Percentiles rank a stretch among this genome's conserved stretches.
phyloP scores from a whole-genome alignment of 2,329 filamentous ascomycete genomes.

The Arthroderma uncinatum region DNA sequence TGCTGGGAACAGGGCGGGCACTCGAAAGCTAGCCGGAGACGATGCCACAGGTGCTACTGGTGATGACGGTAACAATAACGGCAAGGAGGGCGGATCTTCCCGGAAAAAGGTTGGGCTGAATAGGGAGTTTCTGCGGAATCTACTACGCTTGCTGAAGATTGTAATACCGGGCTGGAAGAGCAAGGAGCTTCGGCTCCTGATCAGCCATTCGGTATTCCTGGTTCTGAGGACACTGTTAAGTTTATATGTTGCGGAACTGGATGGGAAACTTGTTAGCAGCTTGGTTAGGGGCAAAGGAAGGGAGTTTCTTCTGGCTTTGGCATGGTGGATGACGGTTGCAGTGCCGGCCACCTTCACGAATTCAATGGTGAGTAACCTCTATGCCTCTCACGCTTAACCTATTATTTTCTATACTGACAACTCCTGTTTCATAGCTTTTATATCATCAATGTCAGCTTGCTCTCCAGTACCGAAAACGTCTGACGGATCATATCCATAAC shows the following conservation, averaged over 20 bases:
- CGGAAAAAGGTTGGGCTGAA: constrained; percentile 85
- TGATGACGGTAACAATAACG: constrained; percentile 20
- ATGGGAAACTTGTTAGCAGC: constrained; percentile 83
- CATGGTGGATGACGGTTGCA: constrained; percentile 98
- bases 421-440: constrained; percentile 53
- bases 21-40: constrained; percentile 22
- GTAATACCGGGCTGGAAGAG: constrained; percentile 83
- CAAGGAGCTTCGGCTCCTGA: constrained; percentile 72
- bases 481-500: constrained; percentile 92
- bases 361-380: constrained; percentile 62
- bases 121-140: constrained; percentile 67
- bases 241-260: constrained; percentile 89
- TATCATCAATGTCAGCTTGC: constrained; percentile 95
- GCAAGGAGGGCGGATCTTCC: constrained; percentile 20
- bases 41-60: constrained; percentile 12
- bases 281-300: constrained; percentile 82
- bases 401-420: neutral
- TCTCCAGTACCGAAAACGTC: constrained; percentile 78
- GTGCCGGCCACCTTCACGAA: constrained; percentile 96
- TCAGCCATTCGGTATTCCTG: constrained; percentile 88
- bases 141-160: constrained; percentile 69
- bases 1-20: constrained; percentile 46
- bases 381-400: neutral
- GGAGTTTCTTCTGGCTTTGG: constrained; percentile 75
- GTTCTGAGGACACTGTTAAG: constrained; percentile 85